Conservation (phyloP, 768 basidiomycete genomes). For the Russula compacta region DNA sequence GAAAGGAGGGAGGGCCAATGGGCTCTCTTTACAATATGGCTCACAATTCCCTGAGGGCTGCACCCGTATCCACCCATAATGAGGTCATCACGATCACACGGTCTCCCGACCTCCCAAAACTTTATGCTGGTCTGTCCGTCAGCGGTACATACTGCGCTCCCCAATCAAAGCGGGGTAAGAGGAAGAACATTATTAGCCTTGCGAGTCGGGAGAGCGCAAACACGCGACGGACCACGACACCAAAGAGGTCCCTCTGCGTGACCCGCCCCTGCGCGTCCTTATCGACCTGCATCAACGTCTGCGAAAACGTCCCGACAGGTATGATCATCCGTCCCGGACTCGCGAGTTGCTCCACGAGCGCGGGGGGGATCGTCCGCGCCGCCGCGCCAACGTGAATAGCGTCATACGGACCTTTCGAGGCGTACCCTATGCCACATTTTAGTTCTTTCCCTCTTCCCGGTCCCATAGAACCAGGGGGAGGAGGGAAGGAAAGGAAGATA, state of each 20-base stretch:
- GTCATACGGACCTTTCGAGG: conserved; percentile 29
- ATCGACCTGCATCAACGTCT: conserved; percentile 63
- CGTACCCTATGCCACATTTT: conserved; percentile 12
- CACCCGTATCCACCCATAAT: too few species aligned
- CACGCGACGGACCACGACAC: conserved; percentile 55
- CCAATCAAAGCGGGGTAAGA: neutral
- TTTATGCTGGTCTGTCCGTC: conserved; percentile 36
- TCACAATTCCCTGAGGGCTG: too few species aligned
- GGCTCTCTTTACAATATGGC: too few species aligned
- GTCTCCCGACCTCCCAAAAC: neutral
- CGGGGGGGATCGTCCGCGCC: conserved; percentile 59
- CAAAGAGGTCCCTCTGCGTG: conserved; percentile 58
- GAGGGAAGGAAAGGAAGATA: neutral
- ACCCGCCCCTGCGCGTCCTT: conserved; percentile 66
- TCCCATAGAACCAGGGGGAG: neutral
- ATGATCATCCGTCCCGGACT: conserved; percentile 83
- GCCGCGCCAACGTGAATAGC: conserved; percentile 95
- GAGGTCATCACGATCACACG: neutral
- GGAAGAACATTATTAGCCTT: neutral
- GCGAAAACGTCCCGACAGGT: conserved; percentile 62
- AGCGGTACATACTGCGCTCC: conserved; percentile 53
- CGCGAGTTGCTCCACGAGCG: conserved; percentile 71
- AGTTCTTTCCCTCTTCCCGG: too few species aligned
- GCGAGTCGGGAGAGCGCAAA: neutral
- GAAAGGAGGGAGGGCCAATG: too few species aligned